Conservation (phyloP, 192 early-diverging fungal genomes). For the Coemansia sp. region DNA sequence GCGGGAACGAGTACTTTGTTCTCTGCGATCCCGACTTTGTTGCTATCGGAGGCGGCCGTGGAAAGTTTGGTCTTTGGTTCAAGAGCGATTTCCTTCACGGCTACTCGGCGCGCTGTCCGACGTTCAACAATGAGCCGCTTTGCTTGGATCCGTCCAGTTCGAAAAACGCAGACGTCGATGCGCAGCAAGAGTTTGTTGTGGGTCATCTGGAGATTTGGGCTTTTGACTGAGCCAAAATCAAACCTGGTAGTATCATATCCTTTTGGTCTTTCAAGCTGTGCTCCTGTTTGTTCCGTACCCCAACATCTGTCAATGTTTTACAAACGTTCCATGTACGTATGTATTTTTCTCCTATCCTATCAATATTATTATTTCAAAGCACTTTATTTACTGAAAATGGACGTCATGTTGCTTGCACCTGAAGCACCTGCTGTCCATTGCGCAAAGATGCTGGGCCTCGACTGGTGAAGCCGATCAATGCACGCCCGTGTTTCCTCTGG, state of each 20-base stretch:
- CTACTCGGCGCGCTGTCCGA: slow-evolving; percentile 67
- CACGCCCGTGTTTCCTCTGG: slow-evolving; percentile 1
- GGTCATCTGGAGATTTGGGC: slow-evolving; percentile 54
- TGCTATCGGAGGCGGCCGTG: slow-evolving; percentile 78
- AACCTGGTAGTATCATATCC: too few species aligned
- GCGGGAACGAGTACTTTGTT: slow-evolving; percentile 81
- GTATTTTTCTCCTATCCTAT: too few species aligned
- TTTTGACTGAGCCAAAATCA: slow-evolving; percentile 17
- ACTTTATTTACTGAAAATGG: too few species aligned
- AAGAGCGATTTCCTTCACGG: slow-evolving; percentile 72
- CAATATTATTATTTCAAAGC: too few species aligned
- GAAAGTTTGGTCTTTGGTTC: slow-evolving; percentile 77
- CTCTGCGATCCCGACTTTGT: slow-evolving; percentile 73
- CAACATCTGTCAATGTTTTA: too few species aligned
- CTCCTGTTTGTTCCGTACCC: too few species aligned
- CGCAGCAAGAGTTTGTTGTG: slow-evolving; percentile 54
- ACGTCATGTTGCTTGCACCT: too few species aligned
- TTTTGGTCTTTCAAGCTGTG: too few species aligned
- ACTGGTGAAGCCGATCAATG: slow-evolving; percentile 7
- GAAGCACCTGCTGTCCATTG: neutral
- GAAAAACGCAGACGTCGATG: slow-evolving; percentile 34
- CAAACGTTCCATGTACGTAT: too few species aligned
- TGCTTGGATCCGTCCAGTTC: slow-evolving; percentile 42
- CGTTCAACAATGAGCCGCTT: slow-evolving; percentile 75
- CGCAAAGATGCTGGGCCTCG: slow-evolving; percentile 11